phyloP scores from a whole-genome alignment of 306 rosid genomes.

The Gastrolobium bilobum region DNA sequence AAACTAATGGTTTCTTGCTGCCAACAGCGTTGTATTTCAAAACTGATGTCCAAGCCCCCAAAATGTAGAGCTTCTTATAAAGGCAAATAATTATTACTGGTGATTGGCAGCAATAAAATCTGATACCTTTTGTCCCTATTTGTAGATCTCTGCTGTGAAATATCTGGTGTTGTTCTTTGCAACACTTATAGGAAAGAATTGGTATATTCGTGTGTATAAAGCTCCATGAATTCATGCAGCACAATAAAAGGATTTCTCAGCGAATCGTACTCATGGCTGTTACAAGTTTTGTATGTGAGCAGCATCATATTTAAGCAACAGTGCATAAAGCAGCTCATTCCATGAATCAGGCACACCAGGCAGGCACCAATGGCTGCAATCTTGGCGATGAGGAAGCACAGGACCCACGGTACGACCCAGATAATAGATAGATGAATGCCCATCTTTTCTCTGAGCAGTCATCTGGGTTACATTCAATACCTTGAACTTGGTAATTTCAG shows the following conservation, averaged over 20 bases:
- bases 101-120: conserved; percentile 5
- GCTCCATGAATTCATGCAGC: conserved; percentile 16
- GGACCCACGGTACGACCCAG: conserved; percentile 57
- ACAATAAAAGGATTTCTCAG: conserved; percentile 8
- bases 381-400: conserved; percentile 73
- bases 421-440: conserved; percentile 85
- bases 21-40: not conserved
- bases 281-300: conserved; percentile 42
- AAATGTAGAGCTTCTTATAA: conserved; percentile 12
- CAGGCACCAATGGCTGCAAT: conserved; percentile 97
- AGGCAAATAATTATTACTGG: conserved; percentile 3
- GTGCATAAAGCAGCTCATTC: conserved; percentile 88
- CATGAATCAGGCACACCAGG: conserved; percentile 96
- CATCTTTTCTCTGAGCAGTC: conserved; percentile 85
- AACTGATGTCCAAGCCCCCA: conserved; percentile 17
- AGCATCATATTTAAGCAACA: conserved; percentile 61
- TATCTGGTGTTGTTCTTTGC: not conserved
- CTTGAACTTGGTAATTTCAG: conserved; percentile 51
- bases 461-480: conserved; percentile 73
- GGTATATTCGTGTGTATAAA: not conserved
- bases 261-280: conserved; percentile 29
- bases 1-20: conserved; percentile 14
- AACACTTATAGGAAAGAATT: not conserved
- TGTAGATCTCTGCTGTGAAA: not conserved
- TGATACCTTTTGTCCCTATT: conserved; percentile 17